Conservation (phyloP, 768 basidiomycete genomes). For the Pisolithus microcarpus region DNA sequence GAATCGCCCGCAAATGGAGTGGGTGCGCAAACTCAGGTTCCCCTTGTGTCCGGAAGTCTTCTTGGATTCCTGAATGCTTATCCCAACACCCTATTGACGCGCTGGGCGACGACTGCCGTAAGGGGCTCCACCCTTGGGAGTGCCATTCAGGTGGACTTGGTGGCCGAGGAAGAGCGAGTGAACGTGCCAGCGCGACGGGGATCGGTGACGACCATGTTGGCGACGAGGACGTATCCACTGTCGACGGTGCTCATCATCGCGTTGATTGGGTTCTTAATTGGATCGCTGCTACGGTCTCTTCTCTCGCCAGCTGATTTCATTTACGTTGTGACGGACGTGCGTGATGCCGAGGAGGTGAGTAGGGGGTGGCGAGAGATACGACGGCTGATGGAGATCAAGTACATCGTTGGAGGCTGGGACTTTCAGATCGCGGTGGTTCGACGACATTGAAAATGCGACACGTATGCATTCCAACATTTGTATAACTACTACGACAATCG, state of each 20-base stretch:
- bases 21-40: constrained; percentile 11
- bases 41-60: constrained; percentile 35
- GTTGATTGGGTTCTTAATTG: constrained; percentile 85
- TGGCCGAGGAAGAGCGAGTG: constrained; percentile 9
- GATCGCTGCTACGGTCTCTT: constrained; percentile 82
- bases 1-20: constrained; percentile 21
- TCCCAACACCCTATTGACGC: constrained; percentile 44
- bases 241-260: constrained; percentile 67
- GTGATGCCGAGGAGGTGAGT: constrained; percentile 44
- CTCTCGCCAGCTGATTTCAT: constrained; percentile 89
- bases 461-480: neutral
- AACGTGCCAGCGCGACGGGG: neutral
- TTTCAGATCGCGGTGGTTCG: constrained; percentile 81
- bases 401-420: constrained; percentile 79
- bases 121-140: constrained; percentile 16
- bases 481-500: too few species aligned
- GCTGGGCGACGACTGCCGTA: constrained; percentile 35
- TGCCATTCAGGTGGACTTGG: constrained; percentile 20
- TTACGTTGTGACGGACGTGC: constrained; percentile 58
- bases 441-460: constrained; percentile 39
- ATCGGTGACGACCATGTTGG: constrained; percentile 1
- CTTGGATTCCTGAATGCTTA: constrained; percentile 57
- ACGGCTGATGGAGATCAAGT: constrained; percentile 75
- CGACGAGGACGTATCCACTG: constrained; percentile 30
- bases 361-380: constrained; percentile 80